Percentiles rank a stretch among this genome's conserved stretches.
These are phyloP conservation scores for Mucor racemosus DNA, from an alignment of 371 early-diverging fungal species.

Conservation along the genomic window DNA sequence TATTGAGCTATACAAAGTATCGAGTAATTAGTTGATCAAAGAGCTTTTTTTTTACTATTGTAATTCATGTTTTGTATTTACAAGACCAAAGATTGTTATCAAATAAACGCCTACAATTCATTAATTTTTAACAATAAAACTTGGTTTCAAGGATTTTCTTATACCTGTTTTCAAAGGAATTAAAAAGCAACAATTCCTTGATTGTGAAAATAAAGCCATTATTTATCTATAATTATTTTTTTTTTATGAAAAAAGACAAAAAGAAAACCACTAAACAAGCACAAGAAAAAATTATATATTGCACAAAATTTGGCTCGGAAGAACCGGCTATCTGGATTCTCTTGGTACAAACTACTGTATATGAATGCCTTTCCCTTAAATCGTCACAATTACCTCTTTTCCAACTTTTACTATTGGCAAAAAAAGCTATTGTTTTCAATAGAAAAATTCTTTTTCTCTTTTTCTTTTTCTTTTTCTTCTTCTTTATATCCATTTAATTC, in stretches of 20 bases:
- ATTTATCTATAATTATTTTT: not conserved
- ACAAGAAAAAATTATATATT: not conserved
- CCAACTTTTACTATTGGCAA: not conserved
- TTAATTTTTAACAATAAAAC: not conserved
- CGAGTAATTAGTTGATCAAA: not conserved
- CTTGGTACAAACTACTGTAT: not conserved
- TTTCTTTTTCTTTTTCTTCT: not conserved
- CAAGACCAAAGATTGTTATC: constrained; percentile 33
- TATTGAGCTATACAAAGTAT: constrained; percentile 27
- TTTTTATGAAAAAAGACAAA: not conserved
- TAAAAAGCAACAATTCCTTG: constrained; percentile 12
- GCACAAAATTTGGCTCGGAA: not conserved
- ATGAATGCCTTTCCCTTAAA: not conserved
- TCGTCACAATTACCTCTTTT: constrained; percentile 2
- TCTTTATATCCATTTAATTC: not conserved
- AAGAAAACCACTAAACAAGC: not conserved
- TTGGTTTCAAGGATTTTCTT: no score
- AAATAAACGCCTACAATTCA: constrained; percentile 26
- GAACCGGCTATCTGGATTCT: constrained; percentile 6
- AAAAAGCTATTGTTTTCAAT: not conserved
- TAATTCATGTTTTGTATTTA: constrained; percentile 4
- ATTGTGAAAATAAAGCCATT: constrained; percentile 15
- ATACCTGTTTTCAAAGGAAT: constrained; percentile 19
- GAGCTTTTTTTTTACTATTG: not conserved
- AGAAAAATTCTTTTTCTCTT: not conserved